Conservation (phyloP, 345 rosid species). For the Citrus inodora region DNA sequence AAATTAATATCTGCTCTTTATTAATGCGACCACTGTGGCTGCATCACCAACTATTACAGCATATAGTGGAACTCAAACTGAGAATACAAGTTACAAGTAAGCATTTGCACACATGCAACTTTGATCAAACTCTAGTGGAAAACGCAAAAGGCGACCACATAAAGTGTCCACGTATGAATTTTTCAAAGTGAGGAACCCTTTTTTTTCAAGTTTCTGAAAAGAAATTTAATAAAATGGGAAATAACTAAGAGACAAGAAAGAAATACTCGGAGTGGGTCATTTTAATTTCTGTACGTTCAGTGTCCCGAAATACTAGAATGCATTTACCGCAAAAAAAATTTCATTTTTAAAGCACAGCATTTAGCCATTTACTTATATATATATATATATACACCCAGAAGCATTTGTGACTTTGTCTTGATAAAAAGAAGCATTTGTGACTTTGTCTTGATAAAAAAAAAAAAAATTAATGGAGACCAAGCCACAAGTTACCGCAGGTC, state of each 20-base stretch:
- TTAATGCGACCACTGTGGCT: no score
- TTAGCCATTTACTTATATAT: not conserved
- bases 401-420: not conserved
- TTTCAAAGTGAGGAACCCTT: constrained; percentile 8
- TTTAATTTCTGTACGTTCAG: constrained; percentile 19
- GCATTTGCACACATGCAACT: not conserved
- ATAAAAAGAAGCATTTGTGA: not conserved
- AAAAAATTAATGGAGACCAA: not conserved
- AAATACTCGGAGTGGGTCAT: constrained; percentile 19
- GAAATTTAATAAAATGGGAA: not conserved
- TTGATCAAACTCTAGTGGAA: constrained; percentile 8
- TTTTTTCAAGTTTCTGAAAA: not conserved
- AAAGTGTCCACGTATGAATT: constrained; percentile 11
- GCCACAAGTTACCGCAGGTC: not conserved
- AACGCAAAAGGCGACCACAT: constrained; percentile 7
- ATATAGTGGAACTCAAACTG: no score
- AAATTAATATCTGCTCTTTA: no score
- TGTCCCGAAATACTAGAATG: constrained; percentile 15
- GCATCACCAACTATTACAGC: no score
- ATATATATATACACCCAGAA: not conserved
- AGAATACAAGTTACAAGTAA: not conserved
- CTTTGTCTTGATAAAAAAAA: not conserved
- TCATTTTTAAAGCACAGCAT: not conserved
- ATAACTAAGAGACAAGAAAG: not conserved
- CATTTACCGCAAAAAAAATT: not conserved